phyloP scores from a whole-genome alignment of 108 stramenopile genomes.

The Seminavis robusta region DNA sequence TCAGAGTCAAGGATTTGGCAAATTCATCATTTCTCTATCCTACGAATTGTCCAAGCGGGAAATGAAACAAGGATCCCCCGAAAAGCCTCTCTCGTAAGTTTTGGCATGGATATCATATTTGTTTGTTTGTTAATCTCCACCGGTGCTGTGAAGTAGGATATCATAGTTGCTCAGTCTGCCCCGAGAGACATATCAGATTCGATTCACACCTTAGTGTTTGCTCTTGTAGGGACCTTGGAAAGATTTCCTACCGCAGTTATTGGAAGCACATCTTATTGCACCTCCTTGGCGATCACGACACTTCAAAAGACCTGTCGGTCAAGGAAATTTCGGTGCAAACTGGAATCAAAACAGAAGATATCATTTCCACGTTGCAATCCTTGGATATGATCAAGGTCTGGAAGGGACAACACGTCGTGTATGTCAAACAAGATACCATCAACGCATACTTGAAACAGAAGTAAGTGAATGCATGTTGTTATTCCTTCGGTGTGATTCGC shows the following conservation, averaged over 20 bases:
- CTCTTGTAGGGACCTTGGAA: slow-evolving; percentile 97
- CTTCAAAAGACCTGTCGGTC: slow-evolving; percentile 64
- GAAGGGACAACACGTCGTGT: slow-evolving; percentile 98
- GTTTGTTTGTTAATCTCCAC: no score
- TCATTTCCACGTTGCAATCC: slow-evolving; percentile 93
- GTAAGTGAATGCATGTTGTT: slow-evolving; percentile 28
- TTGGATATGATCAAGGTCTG: slow-evolving; percentile 95
- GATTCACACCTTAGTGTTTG: no score
- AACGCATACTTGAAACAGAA: slow-evolving; percentile 68
- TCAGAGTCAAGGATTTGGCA: slow-evolving; percentile 97
- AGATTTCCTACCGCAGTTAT: slow-evolving; percentile 92
- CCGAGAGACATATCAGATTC: no score
- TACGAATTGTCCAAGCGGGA: slow-evolving; percentile 93
- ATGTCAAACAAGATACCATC: slow-evolving; percentile 75
- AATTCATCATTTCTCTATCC: slow-evolving; percentile 94
- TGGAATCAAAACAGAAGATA: slow-evolving; percentile 96
- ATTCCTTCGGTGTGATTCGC: background rate
- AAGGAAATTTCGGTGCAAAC: slow-evolving; percentile 83
- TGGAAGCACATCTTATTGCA: slow-evolving; percentile 85
- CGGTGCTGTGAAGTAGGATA: no score
- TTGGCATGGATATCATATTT: no score
- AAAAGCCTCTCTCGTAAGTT: slow-evolving; percentile 96
- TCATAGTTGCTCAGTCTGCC: no score
- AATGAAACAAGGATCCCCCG: slow-evolving; percentile 91
- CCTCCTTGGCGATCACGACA: slow-evolving; percentile 40